phyloP scores from a whole-genome alignment of 768 basidiomycete genomes.

The Tephrocybe sp. region DNA sequence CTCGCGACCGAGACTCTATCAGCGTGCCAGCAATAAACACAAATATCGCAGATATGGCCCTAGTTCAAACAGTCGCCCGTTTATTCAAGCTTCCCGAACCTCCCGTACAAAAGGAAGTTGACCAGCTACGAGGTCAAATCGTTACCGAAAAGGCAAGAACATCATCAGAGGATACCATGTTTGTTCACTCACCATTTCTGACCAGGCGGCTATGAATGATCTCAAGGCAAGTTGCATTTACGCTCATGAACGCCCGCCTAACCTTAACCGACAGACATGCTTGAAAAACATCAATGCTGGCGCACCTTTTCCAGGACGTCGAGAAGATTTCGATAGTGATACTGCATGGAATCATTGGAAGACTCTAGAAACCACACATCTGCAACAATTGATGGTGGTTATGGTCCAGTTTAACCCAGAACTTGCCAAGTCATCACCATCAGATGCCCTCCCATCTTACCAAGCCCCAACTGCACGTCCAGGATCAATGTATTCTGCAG shows the following conservation, averaged over 20 bases:
- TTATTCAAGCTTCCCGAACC: conserved; percentile 74
- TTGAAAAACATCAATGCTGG: conserved; percentile 90
- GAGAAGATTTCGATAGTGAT: conserved; percentile 84
- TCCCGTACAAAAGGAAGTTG: conserved; percentile 72
- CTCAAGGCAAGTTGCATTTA: conserved; percentile 58
- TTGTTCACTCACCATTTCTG: conserved; percentile 1
- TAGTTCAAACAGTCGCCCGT: conserved; percentile 65
- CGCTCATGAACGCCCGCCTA: conserved; percentile 10
- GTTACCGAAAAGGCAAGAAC: conserved; percentile 70
- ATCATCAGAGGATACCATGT: neutral
- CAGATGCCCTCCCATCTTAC: conserved; percentile 47
- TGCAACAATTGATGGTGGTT: conserved; percentile 85
- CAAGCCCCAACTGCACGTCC: conserved; percentile 50
- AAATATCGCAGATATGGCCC: conserved; percentile 71
- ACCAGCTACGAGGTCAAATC: conserved; percentile 50
- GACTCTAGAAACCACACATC: conserved; percentile 72
- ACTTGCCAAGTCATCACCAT: conserved; percentile 73
- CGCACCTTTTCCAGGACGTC: conserved; percentile 75
- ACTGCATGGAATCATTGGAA: conserved; percentile 85
- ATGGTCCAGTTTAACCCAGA: conserved; percentile 88
- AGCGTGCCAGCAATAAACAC: conserved; percentile 33
- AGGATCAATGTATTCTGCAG: conserved; percentile 52
- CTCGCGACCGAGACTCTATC: conserved; percentile 54
- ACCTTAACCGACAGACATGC: conserved; percentile 56
- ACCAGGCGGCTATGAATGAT: conserved; percentile 79